Percentiles rank a stretch among this genome's conserved stretches.
Conservation (phyloP, 257 asterid species). For the Verbena officinalis region DNA sequence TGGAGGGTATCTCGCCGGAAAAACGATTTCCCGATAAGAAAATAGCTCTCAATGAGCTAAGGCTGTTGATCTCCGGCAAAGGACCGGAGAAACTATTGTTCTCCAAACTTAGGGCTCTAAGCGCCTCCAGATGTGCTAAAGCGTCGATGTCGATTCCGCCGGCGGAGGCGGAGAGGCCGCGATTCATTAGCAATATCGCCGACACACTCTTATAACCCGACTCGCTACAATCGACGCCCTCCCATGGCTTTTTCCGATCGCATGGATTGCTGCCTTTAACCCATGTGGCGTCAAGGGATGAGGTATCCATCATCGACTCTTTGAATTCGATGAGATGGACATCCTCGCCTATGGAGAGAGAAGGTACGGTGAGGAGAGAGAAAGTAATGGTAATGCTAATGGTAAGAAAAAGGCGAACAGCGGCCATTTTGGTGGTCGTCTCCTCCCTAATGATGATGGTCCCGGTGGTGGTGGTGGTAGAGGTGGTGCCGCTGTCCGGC, state of each 20-base stretch:
- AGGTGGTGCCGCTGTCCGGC: background rate
- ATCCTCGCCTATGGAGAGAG: slow-evolving; percentile 45
- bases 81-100: slow-evolving; percentile 62
- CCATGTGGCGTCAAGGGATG: slow-evolving; percentile 68
- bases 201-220: slow-evolving; percentile 36
- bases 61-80: slow-evolving; percentile 56
- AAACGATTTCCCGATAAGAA: slow-evolving; percentile 48
- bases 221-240: slow-evolving; percentile 57
- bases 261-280: slow-evolving; percentile 60
- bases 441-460: background rate
- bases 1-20: slow-evolving; percentile 58
- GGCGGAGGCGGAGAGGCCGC: slow-evolving; percentile 46
- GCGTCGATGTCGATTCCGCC: slow-evolving; percentile 45
- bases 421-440: slow-evolving; percentile 40
- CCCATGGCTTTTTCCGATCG: slow-evolving; percentile 47
- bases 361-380: slow-evolving; percentile 28
- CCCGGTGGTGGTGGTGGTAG: background rate
- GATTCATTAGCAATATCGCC: slow-evolving; percentile 45
- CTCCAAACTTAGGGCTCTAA: slow-evolving; percentile 57
- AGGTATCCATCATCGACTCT: slow-evolving; percentile 43
- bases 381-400: slow-evolving; percentile 24
- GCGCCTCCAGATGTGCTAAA: slow-evolving; percentile 38
- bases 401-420: slow-evolving; percentile 46
- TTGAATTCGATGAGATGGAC: slow-evolving; percentile 62
- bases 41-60: slow-evolving; percentile 56